Percentiles rank a stretch among this genome's conserved stretches.
Evolutionary conservation across 1,284 basidiomycete genomes (phyloP).

Genomic region (Boletus chippewaensis): DNA sequence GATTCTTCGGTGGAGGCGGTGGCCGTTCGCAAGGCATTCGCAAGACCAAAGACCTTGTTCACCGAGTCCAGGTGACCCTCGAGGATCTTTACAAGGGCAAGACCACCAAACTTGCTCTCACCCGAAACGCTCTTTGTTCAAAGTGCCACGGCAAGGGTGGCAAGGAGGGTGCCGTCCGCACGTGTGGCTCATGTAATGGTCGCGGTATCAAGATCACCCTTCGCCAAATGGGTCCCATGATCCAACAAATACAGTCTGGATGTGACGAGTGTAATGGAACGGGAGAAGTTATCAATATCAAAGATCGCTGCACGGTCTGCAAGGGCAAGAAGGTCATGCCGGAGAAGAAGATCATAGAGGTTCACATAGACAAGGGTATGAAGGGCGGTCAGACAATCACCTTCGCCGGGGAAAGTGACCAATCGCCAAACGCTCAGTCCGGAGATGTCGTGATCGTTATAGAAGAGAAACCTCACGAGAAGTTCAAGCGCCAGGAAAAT

Average conservation of each 20-base stretch:
- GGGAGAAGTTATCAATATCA: slow-evolving; percentile 91
- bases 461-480: slow-evolving; percentile 91
- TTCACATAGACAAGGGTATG: slow-evolving; percentile 99
- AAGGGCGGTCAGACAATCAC: slow-evolving; percentile 94
- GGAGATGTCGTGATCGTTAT: slow-evolving; percentile 98
- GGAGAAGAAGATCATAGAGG: slow-evolving; percentile 98
- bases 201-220: slow-evolving; percentile 90
- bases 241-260: slow-evolving; percentile 96
- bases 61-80: slow-evolving; percentile 92
- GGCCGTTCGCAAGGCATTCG: slow-evolving; percentile 74
- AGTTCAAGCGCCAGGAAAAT: slow-evolving; percentile 91
- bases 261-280: slow-evolving; percentile 91
- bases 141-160: slow-evolving; percentile 97
- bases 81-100: slow-evolving; percentile 99
- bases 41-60: slow-evolving; percentile 97
- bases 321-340: slow-evolving; percentile 93
- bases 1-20: slow-evolving; percentile 49
- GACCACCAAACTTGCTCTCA: slow-evolving; percentile 95
- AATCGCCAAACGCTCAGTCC: slow-evolving; percentile 83
- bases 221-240: slow-evolving; percentile 98
- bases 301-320: slow-evolving; percentile 91
- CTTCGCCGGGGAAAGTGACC: slow-evolving; percentile 95
- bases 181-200: slow-evolving; percentile 78
- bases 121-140: slow-evolving; percentile 89
- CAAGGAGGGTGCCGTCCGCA: slow-evolving; percentile 90